A percentile compares a stretch with the other conserved stretches of the same genome.
phyloP scores from a whole-genome alignment of 139 green algal species.

The Edaphochlamys debaryana region DNA sequence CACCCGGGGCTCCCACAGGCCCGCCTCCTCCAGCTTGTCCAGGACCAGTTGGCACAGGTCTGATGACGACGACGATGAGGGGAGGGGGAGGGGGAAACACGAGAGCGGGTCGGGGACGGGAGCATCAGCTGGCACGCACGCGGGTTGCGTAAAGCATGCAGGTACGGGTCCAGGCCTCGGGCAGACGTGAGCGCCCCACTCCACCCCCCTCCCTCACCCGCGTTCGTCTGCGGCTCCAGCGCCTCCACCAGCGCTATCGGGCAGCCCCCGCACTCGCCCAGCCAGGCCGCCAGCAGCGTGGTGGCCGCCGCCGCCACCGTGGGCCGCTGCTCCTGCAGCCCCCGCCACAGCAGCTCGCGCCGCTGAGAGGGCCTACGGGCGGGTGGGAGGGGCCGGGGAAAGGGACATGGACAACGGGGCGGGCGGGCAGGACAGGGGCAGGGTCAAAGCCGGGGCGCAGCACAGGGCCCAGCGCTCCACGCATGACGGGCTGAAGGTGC shows the following conservation, averaged over 20 bases:
- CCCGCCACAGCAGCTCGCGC: slow-evolving; percentile 10
- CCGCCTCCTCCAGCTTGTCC: neutral
- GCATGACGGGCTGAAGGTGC: neutral
- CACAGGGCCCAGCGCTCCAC: neutral
- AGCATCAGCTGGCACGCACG: neutral
- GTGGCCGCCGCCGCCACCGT: slow-evolving; percentile 2
- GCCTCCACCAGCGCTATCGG: neutral
- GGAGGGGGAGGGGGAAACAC: neutral
- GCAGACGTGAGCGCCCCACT: neutral
- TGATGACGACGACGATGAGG: neutral
- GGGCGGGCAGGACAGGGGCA: too few relatives aligned
- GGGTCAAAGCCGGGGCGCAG: neutral
- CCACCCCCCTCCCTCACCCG: neutral
- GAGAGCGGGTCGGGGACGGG: neutral
- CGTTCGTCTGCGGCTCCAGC: neutral
- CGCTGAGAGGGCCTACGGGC: slow-evolving; percentile 8
- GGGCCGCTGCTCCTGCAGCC: neutral
- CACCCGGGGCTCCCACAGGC: neutral
- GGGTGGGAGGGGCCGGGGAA: too few relatives aligned
- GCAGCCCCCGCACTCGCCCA: neutral
- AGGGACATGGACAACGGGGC: neutral
- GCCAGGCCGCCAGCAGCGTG: slow-evolving; percentile 11
- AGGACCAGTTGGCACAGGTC: neutral
- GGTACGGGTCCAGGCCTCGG: neutral
- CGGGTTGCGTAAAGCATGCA: neutral